Conservation (phyloP, 345 rosid genomes). For the Populus nigra region DNA sequence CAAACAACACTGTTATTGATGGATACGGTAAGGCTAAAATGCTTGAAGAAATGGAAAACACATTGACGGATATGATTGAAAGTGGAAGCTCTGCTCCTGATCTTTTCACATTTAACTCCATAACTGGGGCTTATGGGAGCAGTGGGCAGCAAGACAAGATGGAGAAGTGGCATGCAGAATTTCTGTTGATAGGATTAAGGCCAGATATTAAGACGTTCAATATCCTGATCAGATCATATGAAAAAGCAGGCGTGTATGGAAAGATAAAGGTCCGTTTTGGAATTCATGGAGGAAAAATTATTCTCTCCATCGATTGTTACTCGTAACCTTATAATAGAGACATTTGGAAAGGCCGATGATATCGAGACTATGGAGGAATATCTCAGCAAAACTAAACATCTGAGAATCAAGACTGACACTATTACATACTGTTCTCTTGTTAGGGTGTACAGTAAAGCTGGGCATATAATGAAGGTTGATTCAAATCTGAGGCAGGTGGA, state of each 20-base stretch:
- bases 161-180: conserved; percentile 76
- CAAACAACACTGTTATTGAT: conserved; percentile 64
- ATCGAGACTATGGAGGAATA: conserved; percentile 62
- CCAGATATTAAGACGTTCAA: conserved; percentile 72
- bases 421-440: conserved; percentile 76
- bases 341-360: conserved; percentile 60
- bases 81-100: conserved; percentile 62
- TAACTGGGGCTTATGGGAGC: conserved; percentile 66
- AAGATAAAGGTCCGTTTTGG: conserved; percentile 61
- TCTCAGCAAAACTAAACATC: conserved; percentile 69
- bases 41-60: conserved; percentile 69
- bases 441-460: conserved; percentile 58
- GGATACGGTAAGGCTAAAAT: conserved; percentile 74
- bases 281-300: conserved; percentile 69
- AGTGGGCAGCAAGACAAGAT: conserved; percentile 49
- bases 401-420: conserved; percentile 74
- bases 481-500: conserved; percentile 69
- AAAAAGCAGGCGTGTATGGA: conserved; percentile 53
- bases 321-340: conserved; percentile 63
- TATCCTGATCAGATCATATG: conserved; percentile 64
- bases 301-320: conserved; percentile 51
- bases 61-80: conserved; percentile 62
- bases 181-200: conserved; percentile 70
- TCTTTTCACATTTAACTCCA: conserved; percentile 67
- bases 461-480: conserved; percentile 56